Conservation (phyloP, 139 green algal species). For the Yamagishiella unicocca region DNA sequence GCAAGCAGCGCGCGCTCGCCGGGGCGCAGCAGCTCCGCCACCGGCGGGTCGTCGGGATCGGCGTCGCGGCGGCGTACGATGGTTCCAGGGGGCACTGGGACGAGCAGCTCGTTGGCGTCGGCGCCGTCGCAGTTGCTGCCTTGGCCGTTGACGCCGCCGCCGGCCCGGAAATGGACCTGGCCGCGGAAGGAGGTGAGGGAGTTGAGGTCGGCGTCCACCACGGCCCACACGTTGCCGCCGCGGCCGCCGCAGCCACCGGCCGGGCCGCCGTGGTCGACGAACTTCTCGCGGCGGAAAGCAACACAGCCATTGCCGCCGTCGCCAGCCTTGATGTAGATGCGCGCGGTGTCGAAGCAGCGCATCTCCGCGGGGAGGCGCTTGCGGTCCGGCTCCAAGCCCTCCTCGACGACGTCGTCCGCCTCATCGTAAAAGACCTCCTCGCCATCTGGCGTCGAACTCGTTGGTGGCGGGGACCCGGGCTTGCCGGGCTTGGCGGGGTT, state of each 20-base stretch:
- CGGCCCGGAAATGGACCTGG: constrained; percentile 73
- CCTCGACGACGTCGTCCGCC: background rate
- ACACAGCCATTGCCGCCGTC: constrained; percentile 96
- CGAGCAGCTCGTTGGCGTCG: constrained; percentile 80
- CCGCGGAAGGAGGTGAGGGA: constrained; percentile 84
- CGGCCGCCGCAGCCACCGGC: constrained; percentile 92
- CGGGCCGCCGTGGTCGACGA: constrained; percentile 92
- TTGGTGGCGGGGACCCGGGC: background rate
- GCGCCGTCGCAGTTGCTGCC: constrained; percentile 74
- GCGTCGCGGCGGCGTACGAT: constrained; percentile 84
- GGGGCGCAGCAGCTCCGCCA: constrained; percentile 87
- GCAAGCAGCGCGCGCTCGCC: constrained; percentile 86
- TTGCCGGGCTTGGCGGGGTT: constrained; percentile 8
- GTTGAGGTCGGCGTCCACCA: constrained; percentile 82
- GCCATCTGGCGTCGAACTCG: no score
- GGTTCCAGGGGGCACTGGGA: constrained; percentile 89
- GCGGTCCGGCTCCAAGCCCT: background rate
- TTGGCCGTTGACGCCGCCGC: constrained; percentile 51
- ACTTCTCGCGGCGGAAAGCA: constrained; percentile 97
- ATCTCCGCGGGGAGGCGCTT: constrained; percentile 85
- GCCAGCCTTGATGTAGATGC: constrained; percentile 91
- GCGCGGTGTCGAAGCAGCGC: constrained; percentile 95
- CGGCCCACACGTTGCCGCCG: constrained; percentile 88
- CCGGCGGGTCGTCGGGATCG: constrained; percentile 56
- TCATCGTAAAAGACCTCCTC: background rate